Conservation (phyloP, 2,329 filamentous ascomycete genomes). For the Neurospora crassa region DNA sequence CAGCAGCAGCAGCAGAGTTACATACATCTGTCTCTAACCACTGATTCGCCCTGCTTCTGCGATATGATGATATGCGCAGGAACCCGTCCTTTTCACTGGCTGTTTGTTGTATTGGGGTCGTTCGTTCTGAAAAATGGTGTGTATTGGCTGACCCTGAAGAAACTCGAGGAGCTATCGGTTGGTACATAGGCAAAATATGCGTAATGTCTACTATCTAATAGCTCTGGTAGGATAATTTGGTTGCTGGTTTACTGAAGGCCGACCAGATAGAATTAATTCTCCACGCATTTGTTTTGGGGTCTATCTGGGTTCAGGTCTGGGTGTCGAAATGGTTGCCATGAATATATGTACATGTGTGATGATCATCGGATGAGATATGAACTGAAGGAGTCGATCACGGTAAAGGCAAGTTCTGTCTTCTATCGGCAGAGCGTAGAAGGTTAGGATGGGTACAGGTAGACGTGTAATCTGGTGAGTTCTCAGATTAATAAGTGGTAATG, state of each 20-base stretch:
- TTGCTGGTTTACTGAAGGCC: neutral
- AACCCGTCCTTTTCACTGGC: constrained; percentile 19
- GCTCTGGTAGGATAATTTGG: neutral
- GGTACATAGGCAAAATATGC: neutral
- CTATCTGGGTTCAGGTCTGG: neutral
- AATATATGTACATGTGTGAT: neutral
- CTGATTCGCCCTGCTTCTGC: neutral
- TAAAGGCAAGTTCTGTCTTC: neutral
- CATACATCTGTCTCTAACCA: neutral
- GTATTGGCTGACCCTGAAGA: neutral
- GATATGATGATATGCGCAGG: constrained; percentile 23
- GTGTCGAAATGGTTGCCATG: neutral
- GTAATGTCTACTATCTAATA: neutral
- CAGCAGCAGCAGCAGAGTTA: neutral
- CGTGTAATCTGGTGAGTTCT: neutral
- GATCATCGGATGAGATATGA: neutral
- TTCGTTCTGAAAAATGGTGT: neutral
- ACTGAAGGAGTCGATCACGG: neutral
- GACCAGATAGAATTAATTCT: neutral
- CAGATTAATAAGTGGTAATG: neutral
- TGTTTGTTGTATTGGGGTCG: neutral
- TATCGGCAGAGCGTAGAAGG: neutral
- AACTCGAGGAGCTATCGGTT: neutral
- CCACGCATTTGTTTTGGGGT: neutral
- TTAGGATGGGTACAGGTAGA: neutral